These are phyloP conservation scores for Cryptosporidium sp. DNA, from an alignment of 169 alveolate genomes.

Conservation along the genomic window DNA sequence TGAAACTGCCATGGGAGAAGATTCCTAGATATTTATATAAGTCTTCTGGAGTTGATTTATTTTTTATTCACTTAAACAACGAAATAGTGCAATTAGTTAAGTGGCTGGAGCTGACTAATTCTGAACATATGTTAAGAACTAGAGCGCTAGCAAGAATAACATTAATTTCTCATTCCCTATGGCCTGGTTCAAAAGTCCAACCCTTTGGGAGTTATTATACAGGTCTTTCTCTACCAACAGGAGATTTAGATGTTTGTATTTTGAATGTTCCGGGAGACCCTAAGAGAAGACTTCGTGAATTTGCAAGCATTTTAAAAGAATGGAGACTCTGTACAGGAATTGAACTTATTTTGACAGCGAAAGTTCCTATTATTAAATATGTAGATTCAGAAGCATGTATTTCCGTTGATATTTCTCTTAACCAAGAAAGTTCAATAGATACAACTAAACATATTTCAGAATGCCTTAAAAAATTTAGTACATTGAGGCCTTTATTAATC, in stretches of 20 bases:
- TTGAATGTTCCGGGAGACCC: conserved; percentile 73
- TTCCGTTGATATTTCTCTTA: conserved; percentile 78
- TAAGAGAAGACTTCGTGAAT: conserved; percentile 65
- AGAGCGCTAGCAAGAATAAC: conserved; percentile 72
- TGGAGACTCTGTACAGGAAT: conserved; percentile 73
- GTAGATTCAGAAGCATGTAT: conserved; percentile 79
- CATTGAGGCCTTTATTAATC: conserved; percentile 79
- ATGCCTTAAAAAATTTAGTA: conserved; percentile 70
- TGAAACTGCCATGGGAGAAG: conserved; percentile 70
- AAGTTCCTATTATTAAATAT: conserved; percentile 79
- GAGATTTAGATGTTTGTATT: conserved; percentile 75
- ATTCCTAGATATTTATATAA: conserved; percentile 30
- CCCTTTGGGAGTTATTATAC: conserved; percentile 77
- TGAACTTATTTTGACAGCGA: conserved; percentile 77
- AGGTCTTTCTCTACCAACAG: conserved; percentile 75
- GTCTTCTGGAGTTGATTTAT: conserved; percentile 18
- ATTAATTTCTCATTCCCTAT: conserved; percentile 55
- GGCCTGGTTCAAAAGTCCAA: conserved; percentile 76
- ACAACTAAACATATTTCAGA: conserved; percentile 77
- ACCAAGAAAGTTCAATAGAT: conserved; percentile 77
- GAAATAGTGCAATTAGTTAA: conserved; percentile 63
- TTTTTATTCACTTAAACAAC: conserved; percentile 61
- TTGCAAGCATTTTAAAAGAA: conserved; percentile 61
- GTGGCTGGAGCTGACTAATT: conserved; percentile 63
- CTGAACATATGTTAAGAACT: conserved; percentile 49